Evolutionary conservation across 2,329 filamentous ascomycete genomes (phyloP).

Genomic region (Penicillium expansum): DNA sequence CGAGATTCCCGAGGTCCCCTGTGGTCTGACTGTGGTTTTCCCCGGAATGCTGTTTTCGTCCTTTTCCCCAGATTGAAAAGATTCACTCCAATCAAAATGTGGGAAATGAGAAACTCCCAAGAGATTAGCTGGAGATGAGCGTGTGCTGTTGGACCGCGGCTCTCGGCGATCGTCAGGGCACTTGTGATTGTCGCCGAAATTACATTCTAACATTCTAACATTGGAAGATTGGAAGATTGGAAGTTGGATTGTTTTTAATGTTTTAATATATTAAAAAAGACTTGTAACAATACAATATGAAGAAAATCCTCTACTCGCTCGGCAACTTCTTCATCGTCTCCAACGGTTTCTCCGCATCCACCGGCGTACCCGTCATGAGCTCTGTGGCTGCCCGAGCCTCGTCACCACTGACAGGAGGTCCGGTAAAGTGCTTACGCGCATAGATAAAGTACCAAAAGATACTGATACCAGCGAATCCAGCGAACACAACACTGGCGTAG

Average conservation of each 20-base stretch:
- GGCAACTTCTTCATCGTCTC: slow-evolving; percentile 21
- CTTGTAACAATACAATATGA: slow-evolving; percentile 3
- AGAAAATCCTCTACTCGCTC: slow-evolving; percentile 5
- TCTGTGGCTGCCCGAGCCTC: slow-evolving; percentile 28
- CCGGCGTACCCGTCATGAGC: slow-evolving; percentile 33
- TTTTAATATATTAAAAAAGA: neutral
- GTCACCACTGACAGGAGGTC: slow-evolving; percentile 46
- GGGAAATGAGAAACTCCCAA: neutral
- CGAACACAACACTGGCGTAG: slow-evolving; percentile 65
- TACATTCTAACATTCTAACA: neutral
- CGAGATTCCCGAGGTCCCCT: slow-evolving; percentile 1
- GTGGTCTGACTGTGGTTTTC: slow-evolving; percentile 1
- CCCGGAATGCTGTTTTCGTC: slow-evolving; percentile 1
- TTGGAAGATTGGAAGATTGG: neutral
- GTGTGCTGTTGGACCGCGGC: slow-evolving; percentile 33
- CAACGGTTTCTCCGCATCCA: slow-evolving; percentile 35
- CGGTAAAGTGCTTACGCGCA: slow-evolving; percentile 63
- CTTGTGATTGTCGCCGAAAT: slow-evolving; percentile 28
- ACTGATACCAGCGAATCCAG: slow-evolving; percentile 60
- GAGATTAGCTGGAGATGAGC: slow-evolving; percentile 8
- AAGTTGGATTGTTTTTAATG: neutral
- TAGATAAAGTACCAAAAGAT: slow-evolving; percentile 62
- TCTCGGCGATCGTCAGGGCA: slow-evolving; percentile 29
- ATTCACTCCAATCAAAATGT: neutral
- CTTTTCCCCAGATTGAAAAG: neutral